Percentiles rank a stretch among this genome's conserved stretches.
Conservation (phyloP, 495 filamentous ascomycete species). For the Neurospora sp. region DNA sequence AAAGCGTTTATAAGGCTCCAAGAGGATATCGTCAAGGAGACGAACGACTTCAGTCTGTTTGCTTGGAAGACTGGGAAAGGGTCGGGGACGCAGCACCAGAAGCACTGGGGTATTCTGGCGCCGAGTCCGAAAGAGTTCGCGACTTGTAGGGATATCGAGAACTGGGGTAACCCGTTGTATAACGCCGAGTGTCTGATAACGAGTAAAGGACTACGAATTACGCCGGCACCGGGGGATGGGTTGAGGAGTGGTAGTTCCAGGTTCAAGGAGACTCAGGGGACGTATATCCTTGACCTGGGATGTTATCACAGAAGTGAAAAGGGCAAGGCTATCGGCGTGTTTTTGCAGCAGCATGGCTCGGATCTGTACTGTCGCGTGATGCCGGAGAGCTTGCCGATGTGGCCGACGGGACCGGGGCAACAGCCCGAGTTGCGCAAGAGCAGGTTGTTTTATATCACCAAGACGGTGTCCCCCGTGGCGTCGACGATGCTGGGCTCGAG, state of each 20-base stretch:
- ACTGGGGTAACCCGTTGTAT: slow-evolving; percentile 5
- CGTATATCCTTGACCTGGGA: slow-evolving; percentile 10
- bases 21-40: slow-evolving; percentile 11
- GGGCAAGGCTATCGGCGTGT: slow-evolving; percentile 5
- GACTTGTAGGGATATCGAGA: not conserved
- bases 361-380: slow-evolving; percentile 13
- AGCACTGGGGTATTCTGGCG: slow-evolving; percentile 8
- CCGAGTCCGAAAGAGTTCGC: slow-evolving; percentile 4
- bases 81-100: not conserved
- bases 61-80: slow-evolving; percentile 1
- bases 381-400: not conserved
- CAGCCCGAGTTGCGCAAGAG: not conserved
- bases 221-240: slow-evolving; percentile 2
- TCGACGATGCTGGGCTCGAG: slow-evolving; percentile 7
- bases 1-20: slow-evolving; percentile 12
- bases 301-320: not conserved
- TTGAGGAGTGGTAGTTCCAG: not conserved
- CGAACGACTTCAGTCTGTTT: slow-evolving; percentile 10
- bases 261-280: not conserved
- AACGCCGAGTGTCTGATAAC: slow-evolving; percentile 10
- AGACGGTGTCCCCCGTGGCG: slow-evolving; percentile 7
- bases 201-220: slow-evolving; percentile 9
- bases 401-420: not conserved
- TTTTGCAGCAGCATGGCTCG: slow-evolving; percentile 12
- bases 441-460: slow-evolving; percentile 8